Evolutionary conservation across 148 eudicot species (phyloP), one percentile per base, ranked within the genome.

Genomic region (Fagopyrum homotropicum): DNA sequence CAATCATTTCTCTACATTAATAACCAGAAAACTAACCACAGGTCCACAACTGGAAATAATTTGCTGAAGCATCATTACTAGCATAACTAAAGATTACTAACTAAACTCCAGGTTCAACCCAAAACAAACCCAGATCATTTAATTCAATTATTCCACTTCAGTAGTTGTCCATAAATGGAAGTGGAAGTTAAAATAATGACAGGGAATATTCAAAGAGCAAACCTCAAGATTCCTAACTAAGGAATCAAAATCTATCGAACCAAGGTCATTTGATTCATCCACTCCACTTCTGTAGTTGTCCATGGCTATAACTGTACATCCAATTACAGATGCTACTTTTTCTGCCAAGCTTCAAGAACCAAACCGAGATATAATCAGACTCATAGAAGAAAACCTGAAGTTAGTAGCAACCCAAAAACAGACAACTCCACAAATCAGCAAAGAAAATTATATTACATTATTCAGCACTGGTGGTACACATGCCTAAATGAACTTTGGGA

Each of bases 301-400:
- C 99, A 96, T 96, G 26, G 89, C 85, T 61, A 96, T 79, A 60
- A 92, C 89, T 76, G 81, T 83, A 76, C 99, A 96, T 72, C 98
- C 94, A 82, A 96, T 92, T 4, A 96, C 99, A 79, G 99, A 96
- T 78, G 94, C 88, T 63, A 96, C 99, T 88, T 96, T 92, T 86
- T 96, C 99, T 29, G 98, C 87, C 77, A 96, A 85, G 84, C 99
- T 96, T 89, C 89, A 88, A 69, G 75, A 72, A 80, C 72, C 81
- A 92, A 75, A 47, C 79, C 48, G 85, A 76, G 63, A 43, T 52
- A 76, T 35, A 69, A 40, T 46, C 74, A 72, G 74, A 72, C 26
- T 47, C 54, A n/a, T 43, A 74, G 17, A 72, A 72, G 56, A 43
- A 72, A 49, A 35, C 15, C 75, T 6, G 71, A 14, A 15, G 47